Conservation (phyloP, 2,329 filamentous ascomycete genomes). For the Talaromyces albobiverticillius region DNA sequence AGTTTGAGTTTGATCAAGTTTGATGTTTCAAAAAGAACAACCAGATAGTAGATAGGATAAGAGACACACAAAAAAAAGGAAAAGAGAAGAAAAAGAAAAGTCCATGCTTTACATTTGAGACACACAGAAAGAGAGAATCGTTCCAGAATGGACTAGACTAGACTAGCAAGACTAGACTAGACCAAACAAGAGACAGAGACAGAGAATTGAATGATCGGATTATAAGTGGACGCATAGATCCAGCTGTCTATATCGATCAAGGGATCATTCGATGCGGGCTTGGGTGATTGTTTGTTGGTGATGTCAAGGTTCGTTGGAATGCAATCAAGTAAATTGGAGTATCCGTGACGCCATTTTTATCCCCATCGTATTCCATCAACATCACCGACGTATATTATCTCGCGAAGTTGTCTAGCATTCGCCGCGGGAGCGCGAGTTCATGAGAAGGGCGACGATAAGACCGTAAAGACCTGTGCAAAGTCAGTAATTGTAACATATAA, state of each 20-base stretch:
- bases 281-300: not conserved
- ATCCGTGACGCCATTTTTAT: not conserved
- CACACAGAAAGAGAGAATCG: not conserved
- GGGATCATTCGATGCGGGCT: not conserved
- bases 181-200: not conserved
- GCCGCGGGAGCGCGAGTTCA: conserved; percentile 91
- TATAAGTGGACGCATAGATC: not conserved
- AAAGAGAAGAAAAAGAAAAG: not conserved
- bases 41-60: too few species aligned
- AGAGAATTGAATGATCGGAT: not conserved
- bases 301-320: not conserved
- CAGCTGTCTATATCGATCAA: not conserved
- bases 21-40: too few species aligned
- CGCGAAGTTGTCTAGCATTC: conserved; percentile 53
- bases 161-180: not conserved
- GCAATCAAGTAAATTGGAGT: not conserved
- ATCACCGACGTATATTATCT: not conserved
- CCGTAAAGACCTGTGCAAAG: conserved; percentile 80
- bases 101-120: not conserved
- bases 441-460: conserved; percentile 95
- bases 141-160: not conserved
- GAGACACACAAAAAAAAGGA: not conserved
- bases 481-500: not conserved
- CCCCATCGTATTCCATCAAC: not conserved
- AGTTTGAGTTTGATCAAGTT: too few species aligned